Evolutionary conservation across 108 stramenopile genomes (phyloP), one percentile per base, ranked within the genome.

Genomic region (Pseudonitzschia multiseries): DNA sequence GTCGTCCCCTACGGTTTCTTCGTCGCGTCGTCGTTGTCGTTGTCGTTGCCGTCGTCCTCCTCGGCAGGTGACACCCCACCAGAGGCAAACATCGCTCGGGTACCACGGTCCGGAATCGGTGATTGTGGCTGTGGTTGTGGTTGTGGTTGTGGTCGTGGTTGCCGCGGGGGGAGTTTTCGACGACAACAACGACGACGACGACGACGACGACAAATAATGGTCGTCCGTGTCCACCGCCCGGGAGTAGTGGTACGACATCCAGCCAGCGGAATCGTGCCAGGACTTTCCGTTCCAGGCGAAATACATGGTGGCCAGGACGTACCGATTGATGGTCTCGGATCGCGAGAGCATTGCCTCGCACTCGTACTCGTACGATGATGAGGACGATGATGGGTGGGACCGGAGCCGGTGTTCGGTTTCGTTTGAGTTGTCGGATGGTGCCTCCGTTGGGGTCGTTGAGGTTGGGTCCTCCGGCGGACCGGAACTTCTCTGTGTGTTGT

Each of bases 231-330:
- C 14, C 36, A 36, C 4, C 6, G 13, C 54, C 24, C 22, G 21
- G 21, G 0, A 4, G 6, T 13, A 24, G 20, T 56, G 2, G 20
- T 26, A 24, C 22, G 54, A 56, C 54, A 56, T 26, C 54, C 54
- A 56, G 1, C 54, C 54, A 1, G 13, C 22, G 22, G 54, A 22
- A 24, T 56, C 26, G 14, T 8, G 8, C 61, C 61, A 62, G 0
- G 15, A 62, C 36, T 62, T 62, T 10, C 61, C 61, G 36, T 62
- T 62, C 61, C 61, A 62, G 4, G 61, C 61, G 29, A 62, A 62
- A 29, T 62, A 62, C 36, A 62, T 40, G 20, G 61, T 62, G 32
- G 61, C 61, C 17, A 62, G 61, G 8, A 33, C 28, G 32, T 62
- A 62, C 36, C 61, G 61, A 33, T 62, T 1, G 36, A 62, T 13